phyloP scores from a whole-genome alignment of 768 basidiomycete species.

The Lactarius tabidus region DNA sequence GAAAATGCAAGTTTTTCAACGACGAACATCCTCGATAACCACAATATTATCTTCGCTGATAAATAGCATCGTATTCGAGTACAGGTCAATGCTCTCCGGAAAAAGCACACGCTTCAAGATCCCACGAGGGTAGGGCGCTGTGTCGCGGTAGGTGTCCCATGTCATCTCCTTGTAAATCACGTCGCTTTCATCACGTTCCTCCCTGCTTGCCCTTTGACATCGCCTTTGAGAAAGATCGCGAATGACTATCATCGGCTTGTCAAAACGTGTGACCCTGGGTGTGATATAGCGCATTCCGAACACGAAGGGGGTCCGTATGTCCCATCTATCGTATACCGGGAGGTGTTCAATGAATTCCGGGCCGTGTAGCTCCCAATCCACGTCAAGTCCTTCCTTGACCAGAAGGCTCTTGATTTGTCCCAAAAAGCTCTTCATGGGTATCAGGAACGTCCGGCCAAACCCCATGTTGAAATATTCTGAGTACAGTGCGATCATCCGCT shows the following conservation, averaged over 20 bases:
- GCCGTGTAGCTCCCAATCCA: too few relatives aligned
- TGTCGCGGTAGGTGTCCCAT: not conserved
- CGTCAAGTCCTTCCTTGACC: not conserved
- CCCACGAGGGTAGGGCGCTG: constrained; percentile 1
- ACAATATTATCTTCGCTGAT: constrained; percentile 24
- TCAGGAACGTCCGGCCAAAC: not conserved
- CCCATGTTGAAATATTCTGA: not conserved
- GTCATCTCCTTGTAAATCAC: not conserved
- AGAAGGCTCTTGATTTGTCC: not conserved
- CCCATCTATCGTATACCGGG: not conserved
- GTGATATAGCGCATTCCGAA: too few relatives aligned
- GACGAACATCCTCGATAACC: constrained; percentile 24
- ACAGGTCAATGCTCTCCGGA: constrained; percentile 1
- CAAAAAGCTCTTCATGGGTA: constrained; percentile 13
- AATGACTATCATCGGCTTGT: constrained; percentile 9
- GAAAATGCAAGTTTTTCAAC: not conserved
- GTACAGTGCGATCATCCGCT: constrained; percentile 13
- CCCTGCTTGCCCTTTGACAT: constrained; percentile 10
- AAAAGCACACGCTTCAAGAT: constrained; percentile 17
- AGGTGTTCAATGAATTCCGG: too few relatives aligned
- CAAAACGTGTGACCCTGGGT: not conserved
- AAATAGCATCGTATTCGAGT: constrained; percentile 6
- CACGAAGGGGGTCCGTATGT: constrained; percentile 4
- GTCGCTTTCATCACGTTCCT: constrained; percentile 15
- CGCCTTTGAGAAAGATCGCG: constrained; percentile 22